Evolutionary conservation across 2,329 filamentous ascomycete genomes (phyloP), one percentile per base, ranked within the genome.

Genomic region (Tolypocladium capitatum): DNA sequence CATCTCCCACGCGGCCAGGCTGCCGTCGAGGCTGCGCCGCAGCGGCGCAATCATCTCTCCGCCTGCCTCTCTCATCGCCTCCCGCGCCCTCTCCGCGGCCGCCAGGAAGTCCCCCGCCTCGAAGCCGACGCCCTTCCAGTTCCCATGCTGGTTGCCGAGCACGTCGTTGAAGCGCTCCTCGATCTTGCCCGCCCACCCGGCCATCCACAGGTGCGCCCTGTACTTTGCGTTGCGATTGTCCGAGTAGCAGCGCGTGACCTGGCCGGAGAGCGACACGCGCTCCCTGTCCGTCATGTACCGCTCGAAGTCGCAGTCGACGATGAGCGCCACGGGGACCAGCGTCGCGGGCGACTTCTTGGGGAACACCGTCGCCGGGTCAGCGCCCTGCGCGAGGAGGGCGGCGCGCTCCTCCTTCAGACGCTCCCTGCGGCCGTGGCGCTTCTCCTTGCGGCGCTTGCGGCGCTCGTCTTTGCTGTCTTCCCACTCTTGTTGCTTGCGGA

Each of bases 271-370:
- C 5, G 88, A 95, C 48, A 90, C 81, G 30, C 86, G 72, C 67
- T 98, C 92, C 56, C 85, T 84, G 34, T 91, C 85, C 45, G 74
- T 75, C 92, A 98, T 98, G 60, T 90, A 77, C 38, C 85, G 73
- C 63, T 98, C 90, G 62, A 94, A 98, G 55, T 86, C 81, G 67
- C 91, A 97, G 68, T 98, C 92, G 52, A 98, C 70, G 50, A 98
- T 73, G 54, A 98, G 70, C 0, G 86, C 79, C 21, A 97, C 69
- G 2, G 90, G 89, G 0, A 94, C 75, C 48, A 80, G 76, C 44
- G 72, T 68, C 40, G 66, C 58, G 38, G 57, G 58, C 43, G 60
- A 61, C 52, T 63, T 68, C 60, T 60, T 62, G 48, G 61, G 60
- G 32, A 59, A 54, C 16, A 59, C 47, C 40, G 63, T 55, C 14